Evolutionary conservation across 202 grass and related monocot genomes (phyloP).

Genomic region (Alloteropsis angusta): DNA sequence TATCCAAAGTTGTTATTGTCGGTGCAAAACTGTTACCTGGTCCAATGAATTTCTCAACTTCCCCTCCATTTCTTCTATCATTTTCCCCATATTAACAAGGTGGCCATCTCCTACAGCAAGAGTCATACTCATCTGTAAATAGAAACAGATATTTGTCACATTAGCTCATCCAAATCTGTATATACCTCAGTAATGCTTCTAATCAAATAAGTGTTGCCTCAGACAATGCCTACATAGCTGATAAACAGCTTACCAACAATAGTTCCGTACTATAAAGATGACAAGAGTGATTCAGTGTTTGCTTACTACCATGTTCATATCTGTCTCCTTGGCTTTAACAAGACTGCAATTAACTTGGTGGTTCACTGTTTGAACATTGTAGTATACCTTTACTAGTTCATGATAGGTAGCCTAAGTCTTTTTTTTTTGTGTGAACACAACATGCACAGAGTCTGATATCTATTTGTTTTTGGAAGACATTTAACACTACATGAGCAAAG

Average conservation of each 20-base stretch:
- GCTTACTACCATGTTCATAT: not conserved
- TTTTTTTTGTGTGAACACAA: not conserved
- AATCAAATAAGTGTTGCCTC: not conserved
- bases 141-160: slow-evolving; percentile 2
- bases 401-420: not conserved
- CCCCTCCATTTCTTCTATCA: slow-evolving; percentile 99
- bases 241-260: not conserved
- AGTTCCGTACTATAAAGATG: not conserved
- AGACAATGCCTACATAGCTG: not conserved
- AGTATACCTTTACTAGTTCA: not conserved
- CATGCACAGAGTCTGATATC: not conserved
- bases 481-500: not conserved
- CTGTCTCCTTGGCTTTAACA: not conserved
- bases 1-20: not conserved
- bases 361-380: not conserved
- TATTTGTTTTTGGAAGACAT: not conserved
- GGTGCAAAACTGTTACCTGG: slow-evolving; percentile 43
- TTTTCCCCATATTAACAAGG: slow-evolving; percentile 96
- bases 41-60: slow-evolving; percentile 93
- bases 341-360: not conserved
- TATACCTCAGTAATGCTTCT: not conserved
- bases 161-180: not conserved
- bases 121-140: slow-evolving; percentile 64
- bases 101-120: slow-evolving; percentile 86
- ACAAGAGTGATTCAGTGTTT: not conserved